phyloP scores from a whole-genome alignment of 2,329 filamentous ascomycete genomes.

The Fusarium brachygibbosum region DNA sequence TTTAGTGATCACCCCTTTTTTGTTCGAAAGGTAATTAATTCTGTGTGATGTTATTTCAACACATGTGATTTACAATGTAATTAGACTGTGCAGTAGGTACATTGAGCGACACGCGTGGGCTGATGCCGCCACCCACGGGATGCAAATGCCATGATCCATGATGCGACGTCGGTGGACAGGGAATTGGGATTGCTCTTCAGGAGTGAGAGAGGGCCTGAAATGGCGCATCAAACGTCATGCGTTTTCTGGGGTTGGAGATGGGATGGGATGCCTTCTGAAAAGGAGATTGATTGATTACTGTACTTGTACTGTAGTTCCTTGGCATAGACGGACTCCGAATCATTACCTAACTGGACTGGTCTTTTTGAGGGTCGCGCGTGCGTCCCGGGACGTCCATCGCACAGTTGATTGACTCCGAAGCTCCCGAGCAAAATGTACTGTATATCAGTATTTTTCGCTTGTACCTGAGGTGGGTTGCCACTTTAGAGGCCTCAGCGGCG shows the following conservation, averaged over 20 bases:
- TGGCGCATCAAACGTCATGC: conserved; percentile 2
- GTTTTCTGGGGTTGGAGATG: background rate
- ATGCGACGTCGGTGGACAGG: conserved; percentile 27
- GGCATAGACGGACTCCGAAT: conserved; percentile 4
- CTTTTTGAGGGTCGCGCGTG: conserved; percentile 6
- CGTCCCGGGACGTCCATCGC: background rate
- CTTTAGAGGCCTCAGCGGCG: conserved; percentile 33
- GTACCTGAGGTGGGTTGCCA: conserved; percentile 37
- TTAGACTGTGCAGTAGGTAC: conserved; percentile 1
- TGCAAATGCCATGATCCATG: conserved; percentile 22
- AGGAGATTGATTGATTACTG: conserved; percentile 30
- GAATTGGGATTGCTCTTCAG: conserved; percentile 16
- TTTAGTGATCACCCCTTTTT: background rate
- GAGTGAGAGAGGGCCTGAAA: conserved; percentile 15
- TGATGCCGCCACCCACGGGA: conserved; percentile 32
- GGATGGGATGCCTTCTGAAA: background rate
- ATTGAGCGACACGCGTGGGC: conserved; percentile 27
- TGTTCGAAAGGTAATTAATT: conserved; percentile 3
- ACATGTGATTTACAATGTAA: conserved; percentile 31
- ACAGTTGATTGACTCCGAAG: conserved; percentile 39
- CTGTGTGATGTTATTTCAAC: conserved; percentile 18
- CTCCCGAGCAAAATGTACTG: conserved; percentile 32
- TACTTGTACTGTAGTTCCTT: background rate
- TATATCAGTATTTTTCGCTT: conserved; percentile 28
- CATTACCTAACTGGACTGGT: conserved; percentile 10